Base-by-base conservation (phyloP, 306 rosid genomes). In the Sesbania bispinosa region DNA sequence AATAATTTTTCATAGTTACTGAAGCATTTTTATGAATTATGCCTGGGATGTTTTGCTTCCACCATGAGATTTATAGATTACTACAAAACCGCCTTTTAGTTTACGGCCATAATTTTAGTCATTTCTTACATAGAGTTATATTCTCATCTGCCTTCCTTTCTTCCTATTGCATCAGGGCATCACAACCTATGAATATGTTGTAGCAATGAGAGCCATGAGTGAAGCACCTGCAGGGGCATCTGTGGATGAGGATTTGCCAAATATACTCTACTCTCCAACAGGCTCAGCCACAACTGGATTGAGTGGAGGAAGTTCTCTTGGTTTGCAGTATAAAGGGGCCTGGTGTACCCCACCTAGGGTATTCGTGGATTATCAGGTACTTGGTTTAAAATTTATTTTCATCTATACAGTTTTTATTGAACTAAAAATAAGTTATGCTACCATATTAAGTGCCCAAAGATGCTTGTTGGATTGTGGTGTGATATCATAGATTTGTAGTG, bases 261-360 rank as follows among this genome's bases (percentile, higher is more conserved):
- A 90, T 84, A 72, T 80, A 59, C 58, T 87, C 83, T 83, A 84
- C 84, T 93, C 98, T 78, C 98, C 98, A 21, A 67, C 92, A 2
- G 92, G 94, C 58, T 93, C 98, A 73, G 89, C 97, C 50, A 89
- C 98, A 32, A 93, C 98, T 72, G 98, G 96, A 73, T 69, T 93
- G 90, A 93, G 98, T 73, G 98, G 94, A 48, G 98, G 97, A 77
- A 93, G 98, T 83, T 93, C 97, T 71, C 81, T 90, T 61, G 92
- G 98, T 41, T 83, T 90, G 81, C 97, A 83, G 42, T 87, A 90
- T 83, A 93, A 90, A 85, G 97, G 94, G 59, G 92, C 94, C n/a
- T 90, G 96, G 96, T 93, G 98, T 80, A 93, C 98, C 54, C 98
- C 97, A 71, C 97, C 98, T 10, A 81, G 98, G 76, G 96, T 93